Evolutionary conservation across 805 yeast species (phyloP), one percentile per base, ranked within the genome.

Genomic region (Wickerhamiella lipophila): DNA sequence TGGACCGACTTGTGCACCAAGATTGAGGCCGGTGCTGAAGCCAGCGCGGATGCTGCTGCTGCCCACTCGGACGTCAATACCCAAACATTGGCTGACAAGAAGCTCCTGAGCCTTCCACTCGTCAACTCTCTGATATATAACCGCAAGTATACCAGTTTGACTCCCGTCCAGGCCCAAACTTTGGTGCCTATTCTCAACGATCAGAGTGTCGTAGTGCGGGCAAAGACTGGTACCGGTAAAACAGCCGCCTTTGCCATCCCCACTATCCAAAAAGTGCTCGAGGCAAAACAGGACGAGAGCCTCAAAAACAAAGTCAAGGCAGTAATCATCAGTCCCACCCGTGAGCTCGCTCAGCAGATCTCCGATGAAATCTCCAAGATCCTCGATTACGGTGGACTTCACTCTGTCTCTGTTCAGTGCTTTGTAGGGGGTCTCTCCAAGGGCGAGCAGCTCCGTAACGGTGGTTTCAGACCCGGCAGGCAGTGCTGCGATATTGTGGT

Each of bases 221-320:
- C 96, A 23, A 85, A 85, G 63, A 87, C 96, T 3, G 96, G 96
- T 62, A 87, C 96, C 1, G 96, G 96, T 59, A 87, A 87, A 64
- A 87, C 96, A 0, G 77, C 83, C 53, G 94, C 96, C 0, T 87
- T 85, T 63, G 81, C 88, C 52, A 69, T 88, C 39, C 96, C 96
- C 2, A 67, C 83, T 11, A 67, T 85, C 42, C 82, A 85, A 60
- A 73, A 76, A 42, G 65, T 73, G 51, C 55, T 68, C 59, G 65
- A 67, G 60, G 55, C 68, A 55, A 58, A 58, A 50, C 61, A 58
- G 49, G 57, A 55, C 11, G 64, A 61, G 15, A 59, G 62, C 4
- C 62, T 67, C 38, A 63, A 65, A 51, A 25, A 30, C 49, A 54
- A 56, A 30, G 81, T 77, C 16, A 69, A 74, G 54, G 71, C 86